Base-by-base conservation (phyloP, 805 yeast species). In the Candida khao-thaluensis region DNA sequence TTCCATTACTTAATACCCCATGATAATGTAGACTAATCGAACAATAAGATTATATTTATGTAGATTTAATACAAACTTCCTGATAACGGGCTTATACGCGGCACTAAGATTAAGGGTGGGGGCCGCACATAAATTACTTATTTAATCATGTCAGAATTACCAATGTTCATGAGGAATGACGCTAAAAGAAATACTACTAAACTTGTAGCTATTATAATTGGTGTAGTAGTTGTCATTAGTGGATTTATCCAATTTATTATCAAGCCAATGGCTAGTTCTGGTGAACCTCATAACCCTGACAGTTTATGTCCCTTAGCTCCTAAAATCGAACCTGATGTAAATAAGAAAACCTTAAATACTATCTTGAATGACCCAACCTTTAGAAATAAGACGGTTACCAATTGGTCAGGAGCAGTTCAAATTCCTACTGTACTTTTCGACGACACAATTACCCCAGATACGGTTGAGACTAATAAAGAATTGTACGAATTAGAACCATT, bases 341-440 rank as follows among this genome's bases (percentile, higher is more conserved):
- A 53, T 16, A 45, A 40, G 14, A 40, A 46, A 7, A 56, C 58
- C 7, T 29, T 64, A 7, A 35, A 44, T 12, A 44, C 36, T 10
- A 64, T 66, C 14, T 51, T 64, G 16, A 49, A 52, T 17, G 64
- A 62, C 38, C 43, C 49, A 9, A 24, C 40, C 1, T 65, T 58
- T 44, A 50, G 48, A 28, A 44, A 54, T 10, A 42, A 30, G 24
- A 57, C 66, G 1, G 39, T 51, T 20, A 39, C 40, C 11, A 60
- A 52, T 34, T 46, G 62, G 30, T 42, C 53, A 12, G 60, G 50
- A 1, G 59, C 71, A 1, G 55, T 66, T 17, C 44, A 42, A 28
- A 44, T 56, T 27, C 70, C 69, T 4, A 62, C 70, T 5, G 60
- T 58, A 41, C 48, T 55, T 11, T 63, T 48, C 29, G 71, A 63